phyloP scores from a whole-genome alignment of 75 land plant species.

The Selaginella moellendorffii region DNA sequence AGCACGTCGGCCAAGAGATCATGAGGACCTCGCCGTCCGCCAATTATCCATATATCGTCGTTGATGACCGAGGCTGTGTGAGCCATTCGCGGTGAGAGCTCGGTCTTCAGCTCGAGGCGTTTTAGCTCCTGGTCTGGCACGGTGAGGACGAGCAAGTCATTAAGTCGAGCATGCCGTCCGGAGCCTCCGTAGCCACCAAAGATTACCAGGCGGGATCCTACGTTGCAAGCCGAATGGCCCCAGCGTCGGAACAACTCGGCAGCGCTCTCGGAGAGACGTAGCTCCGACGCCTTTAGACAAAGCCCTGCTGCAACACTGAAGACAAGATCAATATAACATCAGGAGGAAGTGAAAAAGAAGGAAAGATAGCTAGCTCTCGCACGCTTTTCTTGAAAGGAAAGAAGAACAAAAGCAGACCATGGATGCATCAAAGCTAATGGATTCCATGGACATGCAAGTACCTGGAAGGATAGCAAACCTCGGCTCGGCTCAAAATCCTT shows the following conservation, averaged over 20 bases:
- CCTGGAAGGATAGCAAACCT: too few species aligned
- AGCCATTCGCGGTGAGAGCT: constrained; percentile 55
- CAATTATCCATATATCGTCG: constrained; percentile 51
- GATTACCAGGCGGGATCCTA: constrained; percentile 16
- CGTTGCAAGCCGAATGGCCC: constrained; percentile 68
- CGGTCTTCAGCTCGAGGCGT: too few species aligned
- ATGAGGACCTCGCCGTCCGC: constrained; percentile 69
- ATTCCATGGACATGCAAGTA: background rate
- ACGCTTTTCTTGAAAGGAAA: background rate
- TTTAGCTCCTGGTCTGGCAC: background rate
- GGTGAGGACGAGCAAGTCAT: constrained; percentile 37
- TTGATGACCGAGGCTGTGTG: constrained; percentile 54
- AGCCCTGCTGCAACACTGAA: background rate
- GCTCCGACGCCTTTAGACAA: background rate
- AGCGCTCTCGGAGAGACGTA: constrained; percentile 28
- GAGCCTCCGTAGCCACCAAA: constrained; percentile 93
- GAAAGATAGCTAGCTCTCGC: background rate
- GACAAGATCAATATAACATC: background rate
- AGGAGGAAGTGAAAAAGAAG: background rate
- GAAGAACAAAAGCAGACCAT: background rate
- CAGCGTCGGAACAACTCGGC: constrained; percentile 60
- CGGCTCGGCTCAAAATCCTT: background rate
- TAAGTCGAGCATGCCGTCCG: constrained; percentile 67
- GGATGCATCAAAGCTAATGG: background rate
- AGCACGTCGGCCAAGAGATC: constrained; percentile 61